Evolutionary conservation across 83 land plant genomes (phyloP), one percentile per base, ranked within the genome.

Genomic region (Diphasiastrum complanatum): DNA sequence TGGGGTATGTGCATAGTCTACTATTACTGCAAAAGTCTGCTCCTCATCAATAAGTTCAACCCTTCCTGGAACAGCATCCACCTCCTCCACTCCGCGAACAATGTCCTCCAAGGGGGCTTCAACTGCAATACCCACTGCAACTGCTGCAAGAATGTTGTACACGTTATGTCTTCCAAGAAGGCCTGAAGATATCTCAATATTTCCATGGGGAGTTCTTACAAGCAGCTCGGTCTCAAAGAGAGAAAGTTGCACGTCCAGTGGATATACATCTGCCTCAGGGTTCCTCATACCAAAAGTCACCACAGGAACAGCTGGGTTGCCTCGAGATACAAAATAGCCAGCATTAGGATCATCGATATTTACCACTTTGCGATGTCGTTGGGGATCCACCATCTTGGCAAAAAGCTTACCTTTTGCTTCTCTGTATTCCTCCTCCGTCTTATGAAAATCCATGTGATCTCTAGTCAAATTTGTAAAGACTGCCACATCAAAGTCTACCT

Each of bases 51-150:
- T 83, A 47, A 92, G 69, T 67, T 92, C 97, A 69, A 79, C 83
- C 63, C 91, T 82, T 11, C 97, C 97, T 12, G 97, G 97, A 58
- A 92, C 87, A 5, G 79, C 87, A 87, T 92, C 98, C 60, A 88
- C 91, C 67, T 92, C 98, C 70, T 92, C 98, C 47, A 92, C 79
- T 23, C 98, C 98, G 70, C 85, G 82, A 46, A 92, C 97, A 55
- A 92, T 87, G 35, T 85, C 85, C 70, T 85, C 95, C 68, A 92
- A 70, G 1, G 95, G 95, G 4, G 84, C 87, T 26, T 86, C 95
- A 49, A 85, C 96, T 18, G 95, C 91, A 72, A 88, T 83, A 32
- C 98, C 98, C 62, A 92, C 91, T 1, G 98, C 79, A 47, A 92
- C 88, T 14, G 95, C 98, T 2, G 91, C 91, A 26, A 92, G 82